Evolutionary conservation across 2,329 filamentous ascomycete genomes (phyloP).

Genomic region (Thielaviopsis cerberus): DNA sequence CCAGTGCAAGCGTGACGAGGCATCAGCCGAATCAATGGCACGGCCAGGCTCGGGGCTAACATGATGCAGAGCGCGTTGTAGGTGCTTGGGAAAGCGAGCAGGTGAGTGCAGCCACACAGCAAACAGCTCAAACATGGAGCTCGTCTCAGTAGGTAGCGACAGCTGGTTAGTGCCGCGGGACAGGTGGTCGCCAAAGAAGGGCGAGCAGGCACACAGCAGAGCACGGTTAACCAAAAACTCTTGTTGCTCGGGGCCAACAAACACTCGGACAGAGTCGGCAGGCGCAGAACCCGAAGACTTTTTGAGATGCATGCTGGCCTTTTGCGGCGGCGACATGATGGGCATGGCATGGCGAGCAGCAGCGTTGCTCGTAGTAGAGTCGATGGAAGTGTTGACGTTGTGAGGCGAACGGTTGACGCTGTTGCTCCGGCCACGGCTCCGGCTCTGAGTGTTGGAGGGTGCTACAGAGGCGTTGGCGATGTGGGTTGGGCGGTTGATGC

Average conservation of each 20-base stretch:
- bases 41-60: slow-evolving; percentile 13
- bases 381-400: background rate
- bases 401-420: background rate
- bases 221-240: slow-evolving; percentile 26
- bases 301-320: background rate
- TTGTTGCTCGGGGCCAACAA: slow-evolving; percentile 25
- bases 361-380: background rate
- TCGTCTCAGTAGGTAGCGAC: slow-evolving; percentile 28
- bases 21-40: slow-evolving; percentile 14
- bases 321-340: background rate
- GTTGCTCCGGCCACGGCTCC: background rate
- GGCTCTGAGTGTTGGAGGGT: background rate
- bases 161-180: slow-evolving; percentile 21
- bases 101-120: slow-evolving; percentile 26
- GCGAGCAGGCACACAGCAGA: slow-evolving; percentile 27
- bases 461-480: background rate
- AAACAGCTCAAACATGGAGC: slow-evolving; percentile 35
- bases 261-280: slow-evolving; percentile 19
- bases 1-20: slow-evolving; percentile 31
- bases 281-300: background rate
- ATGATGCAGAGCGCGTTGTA: slow-evolving; percentile 23
- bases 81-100: slow-evolving; percentile 22
- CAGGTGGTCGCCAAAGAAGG: slow-evolving; percentile 30
- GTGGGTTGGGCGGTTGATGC: background rate
- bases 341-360: slow-evolving; percentile 1